Evolutionary conservation across 2,329 filamentous ascomycete species (phyloP).

Genomic region (Zymoseptoria tritici): DNA sequence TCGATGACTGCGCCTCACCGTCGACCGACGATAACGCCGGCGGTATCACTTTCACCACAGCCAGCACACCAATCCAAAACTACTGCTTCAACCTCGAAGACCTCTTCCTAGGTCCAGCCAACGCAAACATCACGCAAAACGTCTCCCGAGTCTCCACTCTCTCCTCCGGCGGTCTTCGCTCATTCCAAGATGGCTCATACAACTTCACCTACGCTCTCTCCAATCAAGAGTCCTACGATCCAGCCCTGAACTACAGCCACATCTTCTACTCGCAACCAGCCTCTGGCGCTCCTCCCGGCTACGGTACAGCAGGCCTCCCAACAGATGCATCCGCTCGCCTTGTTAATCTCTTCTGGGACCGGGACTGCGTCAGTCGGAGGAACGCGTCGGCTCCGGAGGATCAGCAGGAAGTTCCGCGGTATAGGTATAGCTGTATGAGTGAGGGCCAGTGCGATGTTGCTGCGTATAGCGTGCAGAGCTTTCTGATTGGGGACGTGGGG

Average conservation of each 20-base stretch:
- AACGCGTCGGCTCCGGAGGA: background rate
- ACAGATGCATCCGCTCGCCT: background rate
- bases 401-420: background rate
- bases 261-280: background rate
- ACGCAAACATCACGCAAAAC: background rate
- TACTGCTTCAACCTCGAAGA: background rate
- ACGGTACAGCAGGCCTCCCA: background rate
- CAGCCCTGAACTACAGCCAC: background rate
- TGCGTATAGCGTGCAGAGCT: background rate
- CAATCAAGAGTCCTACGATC: background rate
- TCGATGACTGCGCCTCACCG: background rate
- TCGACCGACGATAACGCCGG: background rate
- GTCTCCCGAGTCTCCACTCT: background rate
- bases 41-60: conserved; percentile 1
- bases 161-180: background rate
- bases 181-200: background rate
- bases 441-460: background rate
- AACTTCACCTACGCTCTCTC: background rate
- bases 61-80: background rate
- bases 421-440: background rate
- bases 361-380: background rate
- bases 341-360: background rate
- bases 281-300: too few relatives aligned
- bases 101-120: background rate
- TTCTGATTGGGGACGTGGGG: background rate